Evolutionary conservation across 164 flowering plant species (phyloP), one percentile per base, ranked within the genome.

Genomic region (Pachysandra terminalis): DNA sequence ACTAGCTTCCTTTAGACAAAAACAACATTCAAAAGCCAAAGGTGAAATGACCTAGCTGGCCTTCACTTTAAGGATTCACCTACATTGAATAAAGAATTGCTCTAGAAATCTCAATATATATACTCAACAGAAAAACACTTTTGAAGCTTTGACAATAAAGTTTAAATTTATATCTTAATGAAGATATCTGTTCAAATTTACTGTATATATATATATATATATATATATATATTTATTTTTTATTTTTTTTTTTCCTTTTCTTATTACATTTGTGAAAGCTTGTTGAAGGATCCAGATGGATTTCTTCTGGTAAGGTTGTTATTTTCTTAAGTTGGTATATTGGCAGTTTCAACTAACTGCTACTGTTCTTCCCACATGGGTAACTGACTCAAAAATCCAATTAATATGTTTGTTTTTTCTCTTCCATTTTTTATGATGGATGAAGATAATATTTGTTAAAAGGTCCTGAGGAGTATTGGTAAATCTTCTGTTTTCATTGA

Each of bases 41-140:
- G 64, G 37, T 69, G 25, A 74, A 79, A 79, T 75, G 59, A 78
- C 82, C 75, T 65, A 63, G 77, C 14, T 77, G 64, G 81, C 80
- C 64, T 19, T 60, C 64, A 63, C 67, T 66, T 76, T 74, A 32
- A 27, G 56, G 32, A 61, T n/a, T 69, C 45, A 57, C 41, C 65
- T 73, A 75, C 57, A 59, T n/a, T n/a, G n/a, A n/a, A 72, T 66
- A 52, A 54, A 69, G 61, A 66, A n/a, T 66, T 57, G 4, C 28
- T n/a, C n/a, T n/a, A n/a, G n/a, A n/a, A n/a, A n/a, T n/a, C n/a
- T n/a, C n/a, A n/a, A n/a, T n/a, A n/a, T n/a, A n/a, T n/a, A n/a
- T n/a, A n/a, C n/a, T n/a, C n/a, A n/a, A n/a, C n/a, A n/a, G n/a
- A n/a, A n/a, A n/a, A n/a, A n/a, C n/a, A n/a, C n/a, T n/a, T n/a